phyloP scores from a whole-genome alignment of 2,329 filamentous ascomycete genomes.

The Penicillium expansum region DNA sequence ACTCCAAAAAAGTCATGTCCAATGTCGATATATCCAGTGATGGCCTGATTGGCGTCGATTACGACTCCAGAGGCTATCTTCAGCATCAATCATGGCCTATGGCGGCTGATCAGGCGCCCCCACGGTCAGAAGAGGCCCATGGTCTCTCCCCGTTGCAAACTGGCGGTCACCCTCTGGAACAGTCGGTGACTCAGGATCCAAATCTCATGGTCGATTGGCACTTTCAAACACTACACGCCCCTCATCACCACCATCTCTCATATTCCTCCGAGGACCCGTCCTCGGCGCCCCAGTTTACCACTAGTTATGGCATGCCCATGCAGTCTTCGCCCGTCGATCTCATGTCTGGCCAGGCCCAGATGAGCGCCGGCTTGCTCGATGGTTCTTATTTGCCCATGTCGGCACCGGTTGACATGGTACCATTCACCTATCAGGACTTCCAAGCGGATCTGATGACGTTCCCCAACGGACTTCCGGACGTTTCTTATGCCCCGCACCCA shows the following conservation, averaged over 20 bases:
- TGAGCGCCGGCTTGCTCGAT: constrained; percentile 62
- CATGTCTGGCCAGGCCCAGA: constrained; percentile 60
- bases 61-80: constrained; percentile 48
- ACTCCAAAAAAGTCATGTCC: constrained; percentile 38
- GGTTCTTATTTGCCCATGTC: constrained; percentile 56
- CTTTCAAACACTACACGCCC: constrained; percentile 41
- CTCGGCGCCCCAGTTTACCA: constrained; percentile 49
- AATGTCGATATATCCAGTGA: constrained; percentile 47
- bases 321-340: constrained; percentile 52
- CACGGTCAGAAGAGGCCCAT: constrained; percentile 38
- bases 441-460: constrained; percentile 64
- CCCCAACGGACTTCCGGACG: constrained; percentile 50
- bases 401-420: constrained; percentile 64
- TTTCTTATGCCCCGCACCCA: constrained; percentile 42
- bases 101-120: constrained; percentile 40
- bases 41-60: constrained; percentile 48
- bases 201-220: constrained; percentile 48
- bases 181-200: constrained; percentile 44
- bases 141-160: constrained; percentile 46
- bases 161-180: constrained; percentile 44
- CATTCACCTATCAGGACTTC: constrained; percentile 75
- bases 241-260: constrained; percentile 35
- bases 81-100: constrained; percentile 44
- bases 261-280: constrained; percentile 54
- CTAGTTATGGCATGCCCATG: constrained; percentile 54